Evolutionary conservation across 164 flowering plant genomes (phyloP).

Genomic region (Magnolia kwangsiensis): DNA sequence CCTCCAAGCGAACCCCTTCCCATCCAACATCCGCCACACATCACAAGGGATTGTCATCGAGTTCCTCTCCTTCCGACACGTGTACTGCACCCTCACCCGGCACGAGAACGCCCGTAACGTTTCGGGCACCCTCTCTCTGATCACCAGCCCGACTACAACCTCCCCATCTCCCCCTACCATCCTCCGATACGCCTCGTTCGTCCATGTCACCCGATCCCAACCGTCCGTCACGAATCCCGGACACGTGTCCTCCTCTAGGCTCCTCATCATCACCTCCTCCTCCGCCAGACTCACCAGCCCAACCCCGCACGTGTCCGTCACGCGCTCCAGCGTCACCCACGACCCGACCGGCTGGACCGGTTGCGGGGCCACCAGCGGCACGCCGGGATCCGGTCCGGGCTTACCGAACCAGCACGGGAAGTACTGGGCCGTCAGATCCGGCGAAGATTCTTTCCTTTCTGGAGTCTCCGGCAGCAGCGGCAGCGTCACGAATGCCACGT

Average conservation of each 20-base stretch:
- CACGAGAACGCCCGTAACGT: constrained; percentile 51
- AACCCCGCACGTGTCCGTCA: constrained; percentile 55
- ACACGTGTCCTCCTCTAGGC: constrained; percentile 62
- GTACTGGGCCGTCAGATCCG: not conserved
- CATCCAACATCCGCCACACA: constrained; percentile 73
- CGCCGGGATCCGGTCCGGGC: not conserved
- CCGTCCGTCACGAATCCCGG: constrained; percentile 78
- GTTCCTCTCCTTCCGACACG: constrained; percentile 33
- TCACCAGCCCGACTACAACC: constrained; percentile 45
- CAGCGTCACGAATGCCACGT: constrained; percentile 39
- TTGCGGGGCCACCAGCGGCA: constrained; percentile 23
- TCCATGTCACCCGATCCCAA: constrained; percentile 54
- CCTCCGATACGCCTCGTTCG: constrained; percentile 51
- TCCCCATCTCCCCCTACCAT: constrained; percentile 35
- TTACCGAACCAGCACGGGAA: not conserved
- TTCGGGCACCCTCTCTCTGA: constrained; percentile 31
- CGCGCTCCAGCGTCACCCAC: constrained; percentile 65
- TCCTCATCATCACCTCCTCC: constrained; percentile 52
- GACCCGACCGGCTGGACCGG: constrained; percentile 38
- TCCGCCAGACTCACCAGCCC: constrained; percentile 32
- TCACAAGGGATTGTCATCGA: constrained; percentile 67
- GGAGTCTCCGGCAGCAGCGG: constrained; percentile 66
- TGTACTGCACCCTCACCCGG: constrained; percentile 60
- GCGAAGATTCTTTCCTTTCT: constrained; percentile 26
- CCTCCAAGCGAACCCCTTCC: constrained; percentile 88